Evolutionary conservation across 169 alveolate genomes (phyloP), one percentile per base, ranked within the genome.

Genomic region (Eimeria praecox): DNA sequence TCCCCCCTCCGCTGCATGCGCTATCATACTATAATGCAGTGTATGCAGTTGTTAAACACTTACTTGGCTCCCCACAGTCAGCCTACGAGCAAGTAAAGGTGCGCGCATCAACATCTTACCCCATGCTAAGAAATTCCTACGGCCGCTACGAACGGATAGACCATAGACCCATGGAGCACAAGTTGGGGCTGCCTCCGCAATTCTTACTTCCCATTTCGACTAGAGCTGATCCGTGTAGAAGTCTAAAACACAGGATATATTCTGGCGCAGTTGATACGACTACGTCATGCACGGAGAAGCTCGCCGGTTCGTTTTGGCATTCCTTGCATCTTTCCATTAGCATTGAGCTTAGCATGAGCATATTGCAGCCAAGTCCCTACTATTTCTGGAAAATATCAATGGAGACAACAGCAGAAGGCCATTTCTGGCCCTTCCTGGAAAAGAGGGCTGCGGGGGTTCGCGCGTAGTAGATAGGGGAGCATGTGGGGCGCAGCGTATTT

Each of bases 401-500:
- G 27, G 59, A 78, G 64, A 40, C 64, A 44, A 38, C 42, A 3
- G 42, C n/a, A 42, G 88, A 78, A 78, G 88, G 88, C 88, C 64
- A 49, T 35, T 66, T 40, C 88, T n/a, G 88, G 69, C 64, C 42
- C 66, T 6, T 16, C n/a, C 27, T 52, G 3, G 2, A 1, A 78
- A 52, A 27, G 87, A 83, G 73, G 91, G 91, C 77, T 56, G 91
- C 91, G 91, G 91, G 77, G 75, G 91, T 59, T 56, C 69, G 77
- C 66, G 54, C 54, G n/a, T 46, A 42, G n/a, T 46, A 42, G 75
- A 83, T 52, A 83, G 91, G 91, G 91, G 77, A 59, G 30, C 91
- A 83, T 83, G 91, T 83, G 91, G 91, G 91, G 91, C 91, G 88
- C 83, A 73, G 83, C 52, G 62, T 64, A 30, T 78, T 42, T 78